phyloP scores from a whole-genome alignment of 1,139 yeast species.

The Protomyces lactucae-debilis region DNA sequence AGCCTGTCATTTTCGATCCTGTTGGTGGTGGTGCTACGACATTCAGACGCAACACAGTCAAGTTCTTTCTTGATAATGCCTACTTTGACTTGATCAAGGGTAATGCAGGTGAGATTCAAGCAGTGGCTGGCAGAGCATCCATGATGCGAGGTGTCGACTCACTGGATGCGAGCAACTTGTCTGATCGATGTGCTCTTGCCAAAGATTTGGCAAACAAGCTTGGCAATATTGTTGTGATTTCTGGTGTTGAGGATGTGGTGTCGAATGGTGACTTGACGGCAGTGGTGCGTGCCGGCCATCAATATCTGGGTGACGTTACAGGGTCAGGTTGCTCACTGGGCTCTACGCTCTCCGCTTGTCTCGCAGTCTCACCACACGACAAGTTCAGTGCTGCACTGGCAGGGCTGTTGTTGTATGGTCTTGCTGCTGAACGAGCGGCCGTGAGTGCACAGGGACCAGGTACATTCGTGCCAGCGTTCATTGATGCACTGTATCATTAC shows the following conservation, averaged over 20 bases:
- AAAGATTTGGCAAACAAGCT: slow-evolving; percentile 50
- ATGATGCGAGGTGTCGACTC: slow-evolving; percentile 77
- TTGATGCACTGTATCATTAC: slow-evolving; percentile 40
- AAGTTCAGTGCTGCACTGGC: slow-evolving; percentile 50
- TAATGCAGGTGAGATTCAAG: slow-evolving; percentile 72
- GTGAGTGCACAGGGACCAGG: slow-evolving; percentile 46
- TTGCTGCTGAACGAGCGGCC: slow-evolving; percentile 60
- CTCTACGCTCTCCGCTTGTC: slow-evolving; percentile 59
- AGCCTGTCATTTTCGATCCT: slow-evolving; percentile 77
- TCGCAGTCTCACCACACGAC: slow-evolving; percentile 47
- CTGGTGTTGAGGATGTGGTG: slow-evolving; percentile 51
- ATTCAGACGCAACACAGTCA: slow-evolving; percentile 51
- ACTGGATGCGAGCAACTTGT: slow-evolving; percentile 42
- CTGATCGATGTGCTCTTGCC: slow-evolving; percentile 33
- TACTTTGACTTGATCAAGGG: slow-evolving; percentile 74
- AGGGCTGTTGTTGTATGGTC: slow-evolving; percentile 61
- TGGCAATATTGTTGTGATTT: slow-evolving; percentile 57
- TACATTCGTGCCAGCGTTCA: slow-evolving; percentile 46
- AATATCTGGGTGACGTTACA: slow-evolving; percentile 67
- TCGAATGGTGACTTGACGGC: slow-evolving; percentile 38
- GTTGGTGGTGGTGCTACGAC: slow-evolving; percentile 85
- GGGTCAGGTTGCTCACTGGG: slow-evolving; percentile 89
- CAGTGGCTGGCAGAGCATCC: slow-evolving; percentile 43
- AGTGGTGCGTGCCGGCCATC: slow-evolving; percentile 56
- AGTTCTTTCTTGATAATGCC: slow-evolving; percentile 52